Evolutionary conservation across 805 yeast species (phyloP).

Genomic region (Pichia deserticola): DNA sequence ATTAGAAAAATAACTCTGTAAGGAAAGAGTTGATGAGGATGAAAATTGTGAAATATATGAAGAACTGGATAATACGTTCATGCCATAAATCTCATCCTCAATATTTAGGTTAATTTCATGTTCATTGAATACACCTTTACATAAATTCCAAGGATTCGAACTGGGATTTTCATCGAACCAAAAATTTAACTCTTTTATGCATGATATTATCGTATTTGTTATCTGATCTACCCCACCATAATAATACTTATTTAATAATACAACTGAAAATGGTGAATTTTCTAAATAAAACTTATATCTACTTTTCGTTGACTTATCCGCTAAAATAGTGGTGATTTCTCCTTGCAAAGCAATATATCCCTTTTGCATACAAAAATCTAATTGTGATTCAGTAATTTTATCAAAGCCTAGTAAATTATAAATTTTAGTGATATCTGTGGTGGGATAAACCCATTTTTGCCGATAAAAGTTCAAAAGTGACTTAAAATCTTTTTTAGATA

Average conservation of each 20-base stretch:
- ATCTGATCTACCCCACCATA: conserved; percentile 50
- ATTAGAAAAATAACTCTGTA: background rate
- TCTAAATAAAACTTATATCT: conserved; percentile 13
- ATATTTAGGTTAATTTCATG: background rate
- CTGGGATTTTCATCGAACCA: conserved; percentile 34
- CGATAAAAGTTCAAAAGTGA: conserved; percentile 19
- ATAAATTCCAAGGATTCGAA: conserved; percentile 28
- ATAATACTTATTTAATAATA: conserved; percentile 38
- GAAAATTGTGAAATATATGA: too few relatives aligned
- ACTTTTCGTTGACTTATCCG: conserved; percentile 6
- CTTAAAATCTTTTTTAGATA: conserved; percentile 7
- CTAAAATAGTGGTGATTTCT: conserved; percentile 29
- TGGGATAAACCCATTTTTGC: conserved; percentile 37
- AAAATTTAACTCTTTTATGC: conserved; percentile 29
- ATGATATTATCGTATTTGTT: conserved; percentile 30
- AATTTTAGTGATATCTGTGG: conserved; percentile 35
- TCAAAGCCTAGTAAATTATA: conserved; percentile 31
- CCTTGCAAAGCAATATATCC: conserved; percentile 46
- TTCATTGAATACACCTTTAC: conserved; percentile 20
- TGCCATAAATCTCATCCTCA: background rate
- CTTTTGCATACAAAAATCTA: conserved; percentile 44
- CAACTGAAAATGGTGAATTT: conserved; percentile 37
- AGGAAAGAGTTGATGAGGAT: too few relatives aligned
- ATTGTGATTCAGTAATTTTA: conserved; percentile 24
- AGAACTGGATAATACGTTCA: too few relatives aligned